Base-by-base conservation (phyloP, 441 rosid species). In the Gossypium davidsonii region DNA sequence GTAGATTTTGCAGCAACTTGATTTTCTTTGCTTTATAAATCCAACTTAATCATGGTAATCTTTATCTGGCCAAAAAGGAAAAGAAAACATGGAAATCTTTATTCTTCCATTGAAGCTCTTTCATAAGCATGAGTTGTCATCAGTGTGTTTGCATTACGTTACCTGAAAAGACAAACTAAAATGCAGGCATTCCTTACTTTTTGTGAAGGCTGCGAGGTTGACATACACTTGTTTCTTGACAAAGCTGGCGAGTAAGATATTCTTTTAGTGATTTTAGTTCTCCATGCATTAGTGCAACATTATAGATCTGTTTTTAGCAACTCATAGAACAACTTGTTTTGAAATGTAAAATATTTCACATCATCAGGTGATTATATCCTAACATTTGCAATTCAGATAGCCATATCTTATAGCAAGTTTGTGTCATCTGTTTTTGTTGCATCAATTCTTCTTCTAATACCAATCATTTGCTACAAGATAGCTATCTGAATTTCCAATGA, bases 161-260 rank as follows among this genome's bases (percentile, higher is more conserved):
- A 17, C 6, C 39, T 6, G 3, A 48, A 49, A 49, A 39, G 15
- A 17, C 15, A 39, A 58, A 39, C 59, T 52, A 0, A 76, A 48
- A 73, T 79, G 17, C 85, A 91, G 98, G 98, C 97, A 60, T 92
- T 92, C 80, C 88, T 91, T 73, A 78, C 91, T 69, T 93, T 95
- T 71, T 91, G 96, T 10, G 96, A 90, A 76, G 91, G 88, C 59
- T 91, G 92, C 76, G 97, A 91, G 84, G 87, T 86, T 1, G 97
- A 93, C 79, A 90, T 90, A 68, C 91, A 88, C 76, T 74, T 91
- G 56, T 90, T 83, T 73, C 86, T 91, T 75, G 94, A 92, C 79
- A 95, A 90, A 75, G 85, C 91, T 71, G 97, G 97, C 79, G 86
- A 91, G 98, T 91, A 93, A 84, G 91, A 81, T 76, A 71, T 61